Evolutionary conservation across 148 eudicot genomes (phyloP), one percentile per base, ranked within the genome.

Genomic region (Vaccinium macrocarpon): DNA sequence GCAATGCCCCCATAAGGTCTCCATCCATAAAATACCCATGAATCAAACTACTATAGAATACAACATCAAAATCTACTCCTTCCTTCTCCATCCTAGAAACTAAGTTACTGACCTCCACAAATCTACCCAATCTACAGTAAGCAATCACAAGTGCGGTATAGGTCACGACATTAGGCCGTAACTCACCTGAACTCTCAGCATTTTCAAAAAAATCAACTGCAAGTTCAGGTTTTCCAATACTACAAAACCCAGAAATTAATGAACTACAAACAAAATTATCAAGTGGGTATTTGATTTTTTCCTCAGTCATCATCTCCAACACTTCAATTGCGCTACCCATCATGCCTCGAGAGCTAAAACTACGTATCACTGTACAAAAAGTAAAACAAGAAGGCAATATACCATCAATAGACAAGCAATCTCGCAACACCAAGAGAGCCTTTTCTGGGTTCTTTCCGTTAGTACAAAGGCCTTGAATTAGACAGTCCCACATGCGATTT

Each of bases 181-280:
- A 81, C 80, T 23, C 85, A 79, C 82, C 75, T 8, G 81, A 74
- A 49, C 83, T 89, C 13, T 76, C 84, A 73, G 89, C 91, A 85
- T 86, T 90, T 62, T 91, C 88, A 57, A 55, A 89, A 87, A 89
- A 91, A 38, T 78, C 82, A 80, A 91, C 68, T 4, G 90, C 93
- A 59, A 89, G 86, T 38, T 91, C 90, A 84, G 90, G 88, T 82
- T 89, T 88, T 76, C 87, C 90, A 85, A 87, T 86, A 82, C 84
- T 88, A 84, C 85, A 83, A 87, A 91, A 91, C 59, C 93, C 90
- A 83, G 89, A 88, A 88, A 91, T 81, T 71, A 91, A 87, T 78
- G 86, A 89, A 82, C 91, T 89, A 71, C 89, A 88, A 27, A 89
- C 91, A 79, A 85, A 91, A 85, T 87, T 84, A 88, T 86, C 84